These are phyloP conservation scores for Aechmea fasciata DNA, from an alignment of 176 grass and related monocot species.

Conservation along the genomic window DNA sequence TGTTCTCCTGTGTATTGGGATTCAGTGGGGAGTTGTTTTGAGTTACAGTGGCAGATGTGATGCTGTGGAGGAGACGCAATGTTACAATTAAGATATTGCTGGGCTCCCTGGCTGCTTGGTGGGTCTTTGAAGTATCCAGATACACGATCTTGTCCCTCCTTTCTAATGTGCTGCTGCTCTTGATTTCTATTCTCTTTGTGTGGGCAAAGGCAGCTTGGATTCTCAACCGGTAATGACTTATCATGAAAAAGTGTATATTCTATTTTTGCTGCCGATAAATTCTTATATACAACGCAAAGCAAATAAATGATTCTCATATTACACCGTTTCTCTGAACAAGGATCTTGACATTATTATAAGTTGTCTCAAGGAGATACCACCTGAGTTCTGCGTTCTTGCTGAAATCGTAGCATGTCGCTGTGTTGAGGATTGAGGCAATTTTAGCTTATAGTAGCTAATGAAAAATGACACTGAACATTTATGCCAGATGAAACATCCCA, in stretches of 20 bases:
- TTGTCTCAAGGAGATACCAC: too few relatives aligned
- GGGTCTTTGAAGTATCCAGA: constrained; percentile 28
- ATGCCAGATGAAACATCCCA: too few relatives aligned
- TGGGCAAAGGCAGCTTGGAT: constrained; percentile 64
- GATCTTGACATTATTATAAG: too few relatives aligned
- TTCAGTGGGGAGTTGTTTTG: background rate
- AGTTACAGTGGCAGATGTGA: constrained; percentile 47
- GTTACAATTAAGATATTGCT: constrained; percentile 30
- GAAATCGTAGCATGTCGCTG: too few relatives aligned
- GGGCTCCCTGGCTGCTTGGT: constrained; percentile 37
- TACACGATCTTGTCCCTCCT: constrained; percentile 57
- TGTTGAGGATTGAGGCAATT: too few relatives aligned
- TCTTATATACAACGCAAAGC: background rate
- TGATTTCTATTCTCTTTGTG: constrained; percentile 63
- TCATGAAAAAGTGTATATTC: background rate
- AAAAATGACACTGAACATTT: too few relatives aligned
- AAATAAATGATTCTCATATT: background rate
- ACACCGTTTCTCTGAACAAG: too few relatives aligned
- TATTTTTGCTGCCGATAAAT: background rate
- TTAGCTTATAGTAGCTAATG: too few relatives aligned
- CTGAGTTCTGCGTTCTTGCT: too few relatives aligned
- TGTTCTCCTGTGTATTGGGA: background rate
- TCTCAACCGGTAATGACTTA: constrained; percentile 41
- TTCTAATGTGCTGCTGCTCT: constrained; percentile 65
- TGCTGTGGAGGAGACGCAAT: constrained; percentile 62